Evolutionary conservation across 164 flowering plant genomes (phyloP).

Genomic region (Magnolia officinalis): DNA sequence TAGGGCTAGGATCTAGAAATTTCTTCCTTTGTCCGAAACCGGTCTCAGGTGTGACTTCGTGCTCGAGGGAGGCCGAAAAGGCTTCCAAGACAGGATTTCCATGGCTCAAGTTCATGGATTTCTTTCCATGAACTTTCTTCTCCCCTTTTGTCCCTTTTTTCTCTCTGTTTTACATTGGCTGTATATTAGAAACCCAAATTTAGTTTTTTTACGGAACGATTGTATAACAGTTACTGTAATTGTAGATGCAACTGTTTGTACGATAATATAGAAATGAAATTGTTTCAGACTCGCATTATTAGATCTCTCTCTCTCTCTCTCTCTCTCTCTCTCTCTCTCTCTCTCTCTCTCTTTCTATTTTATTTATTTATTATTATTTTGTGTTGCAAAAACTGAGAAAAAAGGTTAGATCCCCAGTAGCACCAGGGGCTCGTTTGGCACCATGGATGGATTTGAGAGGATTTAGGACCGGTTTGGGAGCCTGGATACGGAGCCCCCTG

Average conservation of each 20-base stretch:
- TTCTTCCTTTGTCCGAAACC: conserved; percentile 61
- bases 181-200: background rate
- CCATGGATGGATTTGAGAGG: too few species aligned
- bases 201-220: background rate
- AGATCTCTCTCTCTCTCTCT: too few species aligned
- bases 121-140: conserved; percentile 28
- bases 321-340: too few species aligned
- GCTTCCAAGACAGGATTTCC: conserved; percentile 28
- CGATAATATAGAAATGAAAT: background rate
- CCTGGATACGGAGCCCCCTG: too few species aligned
- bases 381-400: too few species aligned
- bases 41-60: conserved; percentile 22
- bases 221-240: background rate
- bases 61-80: conserved; percentile 63
- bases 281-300: too few species aligned
- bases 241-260: background rate
- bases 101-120: conserved; percentile 75
- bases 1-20: conserved; percentile 76
- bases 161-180: background rate
- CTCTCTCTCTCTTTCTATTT: too few species aligned
- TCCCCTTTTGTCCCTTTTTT: background rate
- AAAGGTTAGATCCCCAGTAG: too few species aligned
- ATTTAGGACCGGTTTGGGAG: too few species aligned
- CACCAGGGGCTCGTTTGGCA: too few species aligned
- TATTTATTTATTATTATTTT: too few species aligned